These are phyloP conservation scores for Pyrus bretschneideri DNA, from an alignment of 306 rosid species.

Conservation along the genomic window DNA sequence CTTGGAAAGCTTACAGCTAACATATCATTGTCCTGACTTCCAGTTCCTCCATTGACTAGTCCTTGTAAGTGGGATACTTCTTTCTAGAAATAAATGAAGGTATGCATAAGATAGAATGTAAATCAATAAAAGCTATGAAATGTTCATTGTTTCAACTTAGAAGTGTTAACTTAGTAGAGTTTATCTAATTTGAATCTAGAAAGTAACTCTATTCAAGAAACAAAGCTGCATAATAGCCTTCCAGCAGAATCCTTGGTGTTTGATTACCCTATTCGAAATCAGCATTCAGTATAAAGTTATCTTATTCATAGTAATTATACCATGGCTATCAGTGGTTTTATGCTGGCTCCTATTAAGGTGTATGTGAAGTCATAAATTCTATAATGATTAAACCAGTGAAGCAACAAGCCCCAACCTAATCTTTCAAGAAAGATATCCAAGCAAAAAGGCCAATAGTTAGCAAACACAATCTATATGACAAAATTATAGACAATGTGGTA, in stretches of 20 bases:
- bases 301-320: not conserved
- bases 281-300: not conserved
- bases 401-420: not conserved
- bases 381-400: not conserved
- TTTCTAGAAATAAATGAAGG: constrained; percentile 40
- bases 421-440: not conserved
- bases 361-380: not conserved
- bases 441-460: not conserved
- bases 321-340: not conserved
- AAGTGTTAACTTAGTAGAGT: not conserved
- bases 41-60: constrained; percentile 50
- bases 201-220: not conserved
- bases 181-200: not conserved
- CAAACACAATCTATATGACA: not conserved
- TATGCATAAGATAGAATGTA: not conserved
- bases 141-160: not conserved
- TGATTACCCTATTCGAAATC: not conserved
- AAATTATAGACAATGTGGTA: not conserved
- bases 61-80: constrained; percentile 77
- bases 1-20: constrained; percentile 64
- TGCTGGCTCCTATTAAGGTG: not conserved
- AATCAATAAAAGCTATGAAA: not conserved
- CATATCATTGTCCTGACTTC: constrained; percentile 50
- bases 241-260: not conserved
- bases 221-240: not conserved